Base-by-base conservation (phyloP, 2,329 filamentous ascomycete species). In the Sporothrix humicola region DNA sequence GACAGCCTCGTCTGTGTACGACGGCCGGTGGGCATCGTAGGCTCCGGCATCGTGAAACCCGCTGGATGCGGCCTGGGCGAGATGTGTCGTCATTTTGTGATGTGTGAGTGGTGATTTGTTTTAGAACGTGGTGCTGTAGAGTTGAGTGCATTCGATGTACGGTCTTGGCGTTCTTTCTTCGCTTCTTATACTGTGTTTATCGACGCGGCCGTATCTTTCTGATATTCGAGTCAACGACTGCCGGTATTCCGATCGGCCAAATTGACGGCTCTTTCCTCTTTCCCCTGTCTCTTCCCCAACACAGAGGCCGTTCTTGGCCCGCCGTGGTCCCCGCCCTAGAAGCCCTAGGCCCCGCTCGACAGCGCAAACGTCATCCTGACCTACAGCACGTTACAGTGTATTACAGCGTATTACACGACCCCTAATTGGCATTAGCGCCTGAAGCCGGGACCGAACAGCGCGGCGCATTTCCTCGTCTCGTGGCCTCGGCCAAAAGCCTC, bases 11-110 rank as follows among this genome's bases (percentile, higher is more conserved):
- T 84, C 76, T 1, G 88, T 86, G 80, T 93, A 94, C 0, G 89
- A 88, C 1, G 92, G 92, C 15, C 92, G 87, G 79, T 93, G 84
- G 54, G 85, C 81, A 79, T 94, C 91, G 80, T 94, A 94, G 26
- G 85, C 83, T 1, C 84, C 79, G 20, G 90, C 91, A 76, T 92
- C 85, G 75, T 87, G 83, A 80, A 93, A 94, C 73, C 91, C 91
- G 70, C 91, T 85, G 6, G 80, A 78, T 63, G 84, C 84, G 3
- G 75, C 78, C 9, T 74, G 61, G 26, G 79, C 76, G 65, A 81
- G 77, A 37, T 65, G 23, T 52, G 26, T 37, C 15, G 71, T 3
- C 72, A 73, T 75, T 13, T 42, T 70, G 66, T 9, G 26, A 6
- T 13, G 46, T 72, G 4, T 20, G 17, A 26, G 44, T 37, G 1